These are phyloP conservation scores for Endothia cerciana DNA, from an alignment of 2,329 filamentous ascomycete genomes.

Conservation along the genomic window DNA sequence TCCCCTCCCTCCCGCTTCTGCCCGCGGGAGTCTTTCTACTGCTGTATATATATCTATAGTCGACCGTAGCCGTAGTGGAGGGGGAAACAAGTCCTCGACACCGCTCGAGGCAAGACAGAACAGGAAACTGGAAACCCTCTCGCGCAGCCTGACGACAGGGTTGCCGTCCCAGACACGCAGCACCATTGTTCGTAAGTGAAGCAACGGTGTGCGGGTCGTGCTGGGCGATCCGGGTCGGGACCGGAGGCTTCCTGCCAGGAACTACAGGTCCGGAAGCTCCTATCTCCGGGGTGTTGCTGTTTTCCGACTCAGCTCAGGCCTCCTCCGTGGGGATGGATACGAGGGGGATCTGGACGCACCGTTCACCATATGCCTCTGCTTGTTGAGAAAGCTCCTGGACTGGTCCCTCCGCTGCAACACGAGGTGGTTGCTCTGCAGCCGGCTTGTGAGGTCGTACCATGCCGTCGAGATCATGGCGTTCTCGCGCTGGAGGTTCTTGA, in stretches of 20 bases:
- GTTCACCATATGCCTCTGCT: constrained; percentile 75
- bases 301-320: background rate
- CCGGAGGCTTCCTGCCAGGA: constrained; percentile 22
- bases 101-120: constrained; percentile 12
- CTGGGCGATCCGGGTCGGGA: constrained; percentile 7
- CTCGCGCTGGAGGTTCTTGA: constrained; percentile 75
- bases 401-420: constrained; percentile 75
- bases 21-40: constrained; percentile 15
- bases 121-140: background rate
- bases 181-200: constrained; percentile 4
- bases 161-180: constrained; percentile 13
- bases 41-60: constrained; percentile 13
- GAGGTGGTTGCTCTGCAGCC: constrained; percentile 82
- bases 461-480: constrained; percentile 80
- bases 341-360: constrained; percentile 42
- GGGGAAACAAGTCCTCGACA: constrained; percentile 18
- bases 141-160: background rate
- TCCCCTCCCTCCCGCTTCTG: background rate
- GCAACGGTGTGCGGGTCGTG: background rate
- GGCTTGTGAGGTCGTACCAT: constrained; percentile 80
- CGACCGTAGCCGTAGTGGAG: constrained; percentile 1
- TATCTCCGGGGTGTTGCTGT: constrained; percentile 53
- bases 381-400: constrained; percentile 82
- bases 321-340: too few relatives aligned
- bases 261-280: constrained; percentile 40